Evolutionary conservation across 139 green algal genomes (phyloP).

Genomic region (Chlamydomonas sp.): DNA sequence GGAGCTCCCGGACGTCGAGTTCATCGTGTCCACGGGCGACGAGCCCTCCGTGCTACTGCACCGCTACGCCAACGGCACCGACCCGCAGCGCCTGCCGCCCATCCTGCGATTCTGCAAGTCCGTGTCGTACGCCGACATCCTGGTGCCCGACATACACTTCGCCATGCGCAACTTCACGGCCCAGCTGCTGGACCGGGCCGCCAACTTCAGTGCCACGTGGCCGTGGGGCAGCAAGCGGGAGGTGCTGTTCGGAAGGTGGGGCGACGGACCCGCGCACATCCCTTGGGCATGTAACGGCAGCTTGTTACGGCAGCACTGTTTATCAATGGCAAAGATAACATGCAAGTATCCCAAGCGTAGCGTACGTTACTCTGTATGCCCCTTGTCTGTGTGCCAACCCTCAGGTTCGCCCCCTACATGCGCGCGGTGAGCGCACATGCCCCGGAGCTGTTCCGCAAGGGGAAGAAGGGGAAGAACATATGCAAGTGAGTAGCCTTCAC

Average conservation of each 20-base stretch:
- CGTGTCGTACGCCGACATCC: constrained; percentile 21
- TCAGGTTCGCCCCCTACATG: constrained; percentile 28
- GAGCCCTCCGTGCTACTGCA: neutral
- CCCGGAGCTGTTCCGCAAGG: constrained; percentile 21
- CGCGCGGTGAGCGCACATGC: constrained; percentile 8
- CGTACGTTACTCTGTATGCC: too few species aligned
- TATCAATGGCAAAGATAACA: too few species aligned
- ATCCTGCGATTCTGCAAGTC: constrained; percentile 49
- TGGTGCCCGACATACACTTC: constrained; percentile 56
- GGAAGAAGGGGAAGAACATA: constrained; percentile 10
- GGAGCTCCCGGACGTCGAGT: constrained; percentile 29
- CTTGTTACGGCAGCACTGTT: too few species aligned
- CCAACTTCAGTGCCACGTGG: neutral
- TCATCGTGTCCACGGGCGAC: constrained; percentile 19
- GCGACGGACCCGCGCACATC: too few species aligned
- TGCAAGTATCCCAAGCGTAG: too few species aligned
- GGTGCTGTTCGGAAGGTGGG: constrained; percentile 13
- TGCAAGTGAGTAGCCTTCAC: neutral
- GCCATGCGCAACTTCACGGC: constrained; percentile 34
- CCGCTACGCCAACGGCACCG: constrained; percentile 1
- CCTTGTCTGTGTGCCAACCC: too few species aligned
- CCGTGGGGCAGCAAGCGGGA: constrained; percentile 15
- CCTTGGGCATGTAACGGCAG: too few species aligned
- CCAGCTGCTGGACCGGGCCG: neutral
- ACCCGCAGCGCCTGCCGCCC: neutral